These are phyloP conservation scores for Macaranga tanarius DNA, from an alignment of 441 rosid genomes.

Conservation along the genomic window DNA sequence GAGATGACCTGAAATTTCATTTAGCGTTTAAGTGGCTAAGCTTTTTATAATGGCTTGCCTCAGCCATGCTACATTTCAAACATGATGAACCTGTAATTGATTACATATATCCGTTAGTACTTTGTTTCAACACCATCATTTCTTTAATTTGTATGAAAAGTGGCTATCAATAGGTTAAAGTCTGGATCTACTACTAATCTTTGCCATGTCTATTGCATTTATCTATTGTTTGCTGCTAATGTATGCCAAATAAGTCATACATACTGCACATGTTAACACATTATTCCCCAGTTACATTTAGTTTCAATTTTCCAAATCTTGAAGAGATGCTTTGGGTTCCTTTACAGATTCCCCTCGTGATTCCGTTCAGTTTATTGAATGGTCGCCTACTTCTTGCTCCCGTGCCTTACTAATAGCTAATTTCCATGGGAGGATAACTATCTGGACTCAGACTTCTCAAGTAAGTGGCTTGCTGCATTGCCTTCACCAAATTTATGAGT, in stretches of 20 bases:
- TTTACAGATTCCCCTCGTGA: slow-evolving; percentile 96
- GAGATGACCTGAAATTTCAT: not conserved
- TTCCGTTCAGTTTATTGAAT: slow-evolving; percentile 97
- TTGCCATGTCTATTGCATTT: not conserved
- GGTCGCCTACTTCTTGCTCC: slow-evolving; percentile 96
- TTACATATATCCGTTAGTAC: not conserved
- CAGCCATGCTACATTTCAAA: not conserved
- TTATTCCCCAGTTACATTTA: not conserved
- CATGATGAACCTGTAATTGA: not conserved
- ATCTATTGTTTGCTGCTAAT: not conserved
- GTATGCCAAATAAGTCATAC: not conserved
- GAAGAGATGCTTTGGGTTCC: slow-evolving; percentile 18
- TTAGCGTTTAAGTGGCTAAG: not conserved
- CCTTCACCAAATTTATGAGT: not conserved
- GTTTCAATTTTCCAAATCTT: slow-evolving; percentile 9
- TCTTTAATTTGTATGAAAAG: not conserved
- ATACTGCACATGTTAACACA: not conserved
- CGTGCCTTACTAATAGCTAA: slow-evolving; percentile 94
- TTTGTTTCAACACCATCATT: not conserved
- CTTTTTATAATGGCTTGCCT: not conserved
- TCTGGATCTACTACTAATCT: not conserved
- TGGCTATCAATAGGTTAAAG: not conserved
- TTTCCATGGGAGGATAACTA: slow-evolving; percentile 94
- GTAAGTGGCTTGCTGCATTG: slow-evolving; percentile 39
- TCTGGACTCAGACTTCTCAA: slow-evolving; percentile 97